These are phyloP conservation scores for Aegilops speltoides DNA, from an alignment of 176 grass and related monocot genomes.

Conservation along the genomic window DNA sequence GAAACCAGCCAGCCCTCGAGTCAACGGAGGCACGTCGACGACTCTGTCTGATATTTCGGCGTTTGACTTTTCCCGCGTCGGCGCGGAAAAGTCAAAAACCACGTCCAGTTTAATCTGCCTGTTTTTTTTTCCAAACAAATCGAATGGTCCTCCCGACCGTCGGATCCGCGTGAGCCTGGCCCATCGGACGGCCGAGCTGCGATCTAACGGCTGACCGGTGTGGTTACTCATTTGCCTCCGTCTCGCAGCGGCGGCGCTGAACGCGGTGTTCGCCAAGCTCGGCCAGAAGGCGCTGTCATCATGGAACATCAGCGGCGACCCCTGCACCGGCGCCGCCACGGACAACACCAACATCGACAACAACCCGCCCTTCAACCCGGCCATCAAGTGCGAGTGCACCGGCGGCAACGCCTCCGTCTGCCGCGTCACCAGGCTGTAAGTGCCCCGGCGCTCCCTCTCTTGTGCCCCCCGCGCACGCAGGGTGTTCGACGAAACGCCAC, in stretches of 20 bases:
- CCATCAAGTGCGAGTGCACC: conserved; percentile 66
- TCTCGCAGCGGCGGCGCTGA: conserved; percentile 64
- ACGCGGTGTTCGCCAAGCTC: conserved; percentile 56
- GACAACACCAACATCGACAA: conserved; percentile 42
- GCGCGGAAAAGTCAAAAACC: not conserved
- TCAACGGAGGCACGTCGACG: not conserved
- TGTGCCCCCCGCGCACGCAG: not conserved
- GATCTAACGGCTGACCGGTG: too few relatives aligned
- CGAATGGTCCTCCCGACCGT: too few relatives aligned
- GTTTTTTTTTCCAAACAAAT: not conserved
- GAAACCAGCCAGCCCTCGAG: not conserved
- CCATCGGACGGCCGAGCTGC: conserved; percentile 1
- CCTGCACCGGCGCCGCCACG: conserved; percentile 70
- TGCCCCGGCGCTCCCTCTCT: not conserved
- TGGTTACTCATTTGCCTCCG: too few relatives aligned
- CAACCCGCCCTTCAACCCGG: conserved; percentile 40
- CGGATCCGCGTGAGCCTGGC: too few relatives aligned
- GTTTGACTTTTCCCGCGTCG: not conserved
- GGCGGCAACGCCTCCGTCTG: conserved; percentile 44
- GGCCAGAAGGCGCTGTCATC: conserved; percentile 27
- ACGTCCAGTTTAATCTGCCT: not conserved
- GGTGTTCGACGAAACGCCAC: conserved; percentile 11
- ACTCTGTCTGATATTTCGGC: not conserved
- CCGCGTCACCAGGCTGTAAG: conserved; percentile 71
- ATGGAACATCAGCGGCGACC: conserved; percentile 93